Base-by-base conservation (phyloP, 352 stramenopile genomes). In the Phytophthora europaea region DNA sequence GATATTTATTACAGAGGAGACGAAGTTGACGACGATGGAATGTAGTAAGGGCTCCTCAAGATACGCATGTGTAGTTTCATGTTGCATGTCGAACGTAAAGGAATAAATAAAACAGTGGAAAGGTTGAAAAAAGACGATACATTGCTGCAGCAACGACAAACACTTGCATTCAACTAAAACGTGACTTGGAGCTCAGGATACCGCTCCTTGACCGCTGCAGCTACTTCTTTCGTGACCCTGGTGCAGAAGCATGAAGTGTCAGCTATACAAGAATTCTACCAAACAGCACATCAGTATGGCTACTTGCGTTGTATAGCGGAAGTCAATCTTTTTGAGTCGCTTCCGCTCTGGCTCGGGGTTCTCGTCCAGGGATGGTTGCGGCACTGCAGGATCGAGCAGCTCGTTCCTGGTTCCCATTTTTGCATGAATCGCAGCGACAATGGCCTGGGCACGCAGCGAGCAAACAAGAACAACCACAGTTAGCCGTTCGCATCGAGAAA, bases 291-390 rank as follows among this genome's bases (percentile, higher is more conserved):
- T 50, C 16, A 50, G 18, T 15, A 16, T 53, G 47, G 7, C 20
- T 9, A 67, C 87, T 62, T 87, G 96, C 91, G 78, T 87, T 15
- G 91, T 97, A 80, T 97, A 97, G 61, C 91, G 91, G 33, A 97
- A 94, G 58, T 97, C 90, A 58, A 97, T 82, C 58, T 92, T 94
- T 78, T 97, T 97, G 48, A 97, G 84, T 6, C 87, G 85, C 78
- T 97, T 97, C 34, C 85, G 85, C 66, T 94, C 87, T 0, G 88
- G 90, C 47, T 92, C 87, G 5, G 62, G 70, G 40, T 84, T 88
- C 13, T 84, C 79, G 20, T 74, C 61, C 34, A 61, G 56, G 59
- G 59, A 69, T 52, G 75, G 66, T 12, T 70, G 70, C 4, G 73
- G 61, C 48, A 71, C 12, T 54, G 33, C 57, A 65, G 52, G 31